Evolutionary conservation across 768 basidiomycete genomes (phyloP).

Genomic region (Phaffia australis): DNA sequence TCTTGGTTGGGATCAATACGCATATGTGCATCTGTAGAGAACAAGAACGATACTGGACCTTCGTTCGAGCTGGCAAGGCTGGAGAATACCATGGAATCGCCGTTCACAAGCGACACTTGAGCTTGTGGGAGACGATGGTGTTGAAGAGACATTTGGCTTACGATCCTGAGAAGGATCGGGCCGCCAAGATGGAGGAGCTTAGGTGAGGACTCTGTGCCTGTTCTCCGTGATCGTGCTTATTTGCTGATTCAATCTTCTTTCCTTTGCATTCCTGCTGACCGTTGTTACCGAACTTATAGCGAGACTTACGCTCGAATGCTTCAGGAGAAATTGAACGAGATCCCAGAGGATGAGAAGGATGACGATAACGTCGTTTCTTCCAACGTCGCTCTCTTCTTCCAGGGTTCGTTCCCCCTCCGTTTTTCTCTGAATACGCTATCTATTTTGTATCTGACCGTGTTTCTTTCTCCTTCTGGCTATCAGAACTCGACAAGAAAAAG

Average conservation of each 20-base stretch:
- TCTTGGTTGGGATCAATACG: background rate
- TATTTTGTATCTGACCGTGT: too few relatives aligned
- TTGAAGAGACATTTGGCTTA: constrained; percentile 38
- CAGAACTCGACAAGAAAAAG: constrained; percentile 12
- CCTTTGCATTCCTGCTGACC: background rate
- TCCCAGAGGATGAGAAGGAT: constrained; percentile 14
- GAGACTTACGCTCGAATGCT: constrained; percentile 15
- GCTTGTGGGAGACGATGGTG: constrained; percentile 35
- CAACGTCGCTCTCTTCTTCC: constrained; percentile 16
- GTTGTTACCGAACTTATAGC: background rate
- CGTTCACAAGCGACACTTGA: constrained; percentile 40
- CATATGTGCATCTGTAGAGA: background rate
- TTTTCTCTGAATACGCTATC: too few relatives aligned
- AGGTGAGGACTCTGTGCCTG: constrained; percentile 23
- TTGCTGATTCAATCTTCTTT: background rate
- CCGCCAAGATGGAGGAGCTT: constrained; percentile 38
- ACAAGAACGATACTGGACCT: constrained; percentile 27
- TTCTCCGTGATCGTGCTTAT: background rate
- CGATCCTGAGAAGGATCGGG: constrained; percentile 38
- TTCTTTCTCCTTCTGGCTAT: too few relatives aligned
- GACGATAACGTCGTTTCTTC: constrained; percentile 12
- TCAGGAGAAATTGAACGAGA: constrained; percentile 16
- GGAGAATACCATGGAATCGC: constrained; percentile 41
- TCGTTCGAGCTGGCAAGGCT: constrained; percentile 36
- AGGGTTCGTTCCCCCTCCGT: background rate